phyloP scores from a whole-genome alignment of 1,284 basidiomycete species.

The Hemileia vastatrix region DNA sequence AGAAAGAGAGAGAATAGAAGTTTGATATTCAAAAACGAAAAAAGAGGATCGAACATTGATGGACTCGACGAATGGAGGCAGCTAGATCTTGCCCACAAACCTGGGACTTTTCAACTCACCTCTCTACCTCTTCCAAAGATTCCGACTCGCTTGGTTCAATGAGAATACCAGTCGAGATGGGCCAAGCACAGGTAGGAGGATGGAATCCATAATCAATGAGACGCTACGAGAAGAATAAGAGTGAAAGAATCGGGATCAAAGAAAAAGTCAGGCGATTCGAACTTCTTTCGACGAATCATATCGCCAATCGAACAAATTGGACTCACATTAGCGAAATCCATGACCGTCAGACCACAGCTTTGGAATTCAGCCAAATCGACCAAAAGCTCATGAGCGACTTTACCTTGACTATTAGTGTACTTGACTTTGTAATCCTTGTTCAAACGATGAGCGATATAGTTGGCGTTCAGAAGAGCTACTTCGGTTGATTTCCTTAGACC shows the following conservation, averaged over 20 bases:
- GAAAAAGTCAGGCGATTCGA: neutral
- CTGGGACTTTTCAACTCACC: too few species aligned
- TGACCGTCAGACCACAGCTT: constrained; percentile 33
- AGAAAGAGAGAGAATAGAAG: neutral
- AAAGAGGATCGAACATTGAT: too few species aligned
- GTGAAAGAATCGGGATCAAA: neutral
- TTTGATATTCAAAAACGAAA: neutral
- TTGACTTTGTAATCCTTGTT: constrained; percentile 42
- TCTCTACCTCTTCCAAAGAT: constrained; percentile 37
- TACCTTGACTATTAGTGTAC: constrained; percentile 35
- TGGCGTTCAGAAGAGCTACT: constrained; percentile 37
- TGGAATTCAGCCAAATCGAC: constrained; percentile 40
- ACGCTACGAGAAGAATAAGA: constrained; percentile 19
- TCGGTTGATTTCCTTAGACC: constrained; percentile 37
- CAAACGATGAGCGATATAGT: constrained; percentile 39
- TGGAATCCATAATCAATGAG: constrained; percentile 43
- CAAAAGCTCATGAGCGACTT: constrained; percentile 41
- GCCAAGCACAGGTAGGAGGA: constrained; percentile 42
- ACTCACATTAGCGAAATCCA: constrained; percentile 42
- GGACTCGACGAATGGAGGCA: too few species aligned
- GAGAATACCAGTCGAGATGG: constrained; percentile 39
- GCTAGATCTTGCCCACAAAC: too few species aligned
- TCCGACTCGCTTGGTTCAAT: constrained; percentile 43
- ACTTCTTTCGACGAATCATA: too few species aligned
- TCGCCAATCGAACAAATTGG: too few species aligned